These are phyloP conservation scores for Senna siamea DNA, from an alignment of 306 rosid genomes.

Conservation along the genomic window DNA sequence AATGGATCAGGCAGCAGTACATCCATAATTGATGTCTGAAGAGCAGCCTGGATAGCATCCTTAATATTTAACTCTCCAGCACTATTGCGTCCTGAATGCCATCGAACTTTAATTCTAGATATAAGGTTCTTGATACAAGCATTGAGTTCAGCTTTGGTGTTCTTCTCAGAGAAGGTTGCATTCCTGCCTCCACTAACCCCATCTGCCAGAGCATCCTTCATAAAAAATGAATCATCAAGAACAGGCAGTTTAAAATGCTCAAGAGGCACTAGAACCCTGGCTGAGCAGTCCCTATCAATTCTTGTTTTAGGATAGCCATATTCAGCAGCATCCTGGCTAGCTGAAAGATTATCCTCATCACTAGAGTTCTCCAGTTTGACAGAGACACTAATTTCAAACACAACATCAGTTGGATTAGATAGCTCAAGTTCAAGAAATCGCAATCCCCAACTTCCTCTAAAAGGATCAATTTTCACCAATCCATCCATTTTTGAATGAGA, in stretches of 20 bases:
- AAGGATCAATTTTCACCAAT: slow-evolving; percentile 90
- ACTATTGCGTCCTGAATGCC: slow-evolving; percentile 91
- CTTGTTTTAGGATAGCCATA: slow-evolving; percentile 86
- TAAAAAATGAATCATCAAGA: slow-evolving; percentile 87
- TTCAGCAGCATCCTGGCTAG: slow-evolving; percentile 63
- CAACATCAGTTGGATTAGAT: slow-evolving; percentile 86
- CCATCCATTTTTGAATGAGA: slow-evolving; percentile 65
- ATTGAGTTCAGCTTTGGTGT: slow-evolving; percentile 81
- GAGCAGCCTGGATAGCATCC: slow-evolving; percentile 94
- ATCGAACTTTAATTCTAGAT: slow-evolving; percentile 84
- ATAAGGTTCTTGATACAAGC: slow-evolving; percentile 89
- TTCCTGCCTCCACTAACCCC: slow-evolving; percentile 55
- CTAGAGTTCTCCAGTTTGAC: slow-evolving; percentile 73
- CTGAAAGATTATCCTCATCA: slow-evolving; percentile 49
- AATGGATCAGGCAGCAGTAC: slow-evolving; percentile 93
- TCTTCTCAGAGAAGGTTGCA: slow-evolving; percentile 73
- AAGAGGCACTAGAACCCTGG: slow-evolving; percentile 91
- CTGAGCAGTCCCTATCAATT: slow-evolving; percentile 89
- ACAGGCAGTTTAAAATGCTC: slow-evolving; percentile 91
- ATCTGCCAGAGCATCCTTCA: slow-evolving; percentile 62
- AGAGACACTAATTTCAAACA: slow-evolving; percentile 82
- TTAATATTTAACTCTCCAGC: slow-evolving; percentile 86
- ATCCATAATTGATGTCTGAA: slow-evolving; percentile 90
- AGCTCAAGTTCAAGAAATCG: slow-evolving; percentile 93
- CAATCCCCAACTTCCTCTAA: slow-evolving; percentile 94